Conservation (phyloP, 2,329 filamentous ascomycete species). For the Teratosphaeria viscida region DNA sequence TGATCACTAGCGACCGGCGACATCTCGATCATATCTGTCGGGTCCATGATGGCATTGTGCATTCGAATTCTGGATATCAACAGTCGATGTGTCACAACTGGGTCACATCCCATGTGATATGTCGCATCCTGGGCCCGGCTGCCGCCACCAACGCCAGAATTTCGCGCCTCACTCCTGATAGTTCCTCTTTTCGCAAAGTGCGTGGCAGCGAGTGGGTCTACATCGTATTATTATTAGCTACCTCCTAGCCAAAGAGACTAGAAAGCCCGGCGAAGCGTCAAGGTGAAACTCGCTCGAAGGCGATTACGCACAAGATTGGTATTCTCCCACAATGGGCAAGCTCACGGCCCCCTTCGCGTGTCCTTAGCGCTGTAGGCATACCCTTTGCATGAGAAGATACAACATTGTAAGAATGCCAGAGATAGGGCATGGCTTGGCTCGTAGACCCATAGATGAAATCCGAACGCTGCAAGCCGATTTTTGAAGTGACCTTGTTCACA, state of each 20-base stretch:
- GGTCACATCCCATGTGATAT: neutral
- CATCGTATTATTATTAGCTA: neutral
- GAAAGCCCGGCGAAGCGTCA: neutral
- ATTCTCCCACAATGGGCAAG: too few relatives aligned
- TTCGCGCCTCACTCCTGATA: neutral
- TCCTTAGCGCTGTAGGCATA: too few relatives aligned
- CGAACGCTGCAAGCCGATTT: too few relatives aligned
- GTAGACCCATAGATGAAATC: too few relatives aligned
- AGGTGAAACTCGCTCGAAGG: neutral
- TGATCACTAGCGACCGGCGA: neutral
- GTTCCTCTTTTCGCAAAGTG: neutral
- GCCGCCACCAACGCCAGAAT: neutral
- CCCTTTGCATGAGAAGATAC: too few relatives aligned
- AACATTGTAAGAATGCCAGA: too few relatives aligned
- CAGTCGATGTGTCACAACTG: neutral
- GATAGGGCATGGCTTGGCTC: too few relatives aligned
- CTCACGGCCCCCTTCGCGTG: too few relatives aligned
- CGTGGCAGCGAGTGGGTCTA: neutral
- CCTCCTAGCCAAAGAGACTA: neutral
- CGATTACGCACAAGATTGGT: neutral
- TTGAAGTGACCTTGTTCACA: too few relatives aligned
- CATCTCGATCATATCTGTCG: neutral
- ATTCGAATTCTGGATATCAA: neutral
- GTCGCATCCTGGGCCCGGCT: neutral
- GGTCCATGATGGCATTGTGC: neutral